Evolutionary conservation across 768 basidiomycete genomes (phyloP), one percentile per base, ranked within the genome.

Genomic region (Rhodotorula toruloides): DNA sequence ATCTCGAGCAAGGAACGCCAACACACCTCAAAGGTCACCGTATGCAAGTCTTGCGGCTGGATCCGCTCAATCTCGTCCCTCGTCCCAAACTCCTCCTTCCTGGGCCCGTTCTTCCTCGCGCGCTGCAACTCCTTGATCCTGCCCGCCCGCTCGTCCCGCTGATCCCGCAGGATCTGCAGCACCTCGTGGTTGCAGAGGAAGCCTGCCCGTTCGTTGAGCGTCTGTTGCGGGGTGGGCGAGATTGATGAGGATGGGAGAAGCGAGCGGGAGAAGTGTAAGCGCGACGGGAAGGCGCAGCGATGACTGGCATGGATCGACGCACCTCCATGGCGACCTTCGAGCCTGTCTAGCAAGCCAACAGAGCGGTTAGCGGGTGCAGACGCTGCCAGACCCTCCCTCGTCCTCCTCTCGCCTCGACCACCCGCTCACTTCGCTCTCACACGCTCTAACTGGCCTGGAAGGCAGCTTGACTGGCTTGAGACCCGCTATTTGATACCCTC

Each of bases 161-260:
- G 86, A 61, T 87, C 84, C 36, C 85, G 83, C 57, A 96, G 83
- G 59, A 92, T 83, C 25, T 82, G 74, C 52, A 93, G 80, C 65
- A 96, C 91, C 77, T 97, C 93, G 73, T 81, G 84, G 78, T 96
- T 94, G 39, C 90, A 88, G 22, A 97, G 83, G 58, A 94, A 84
- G n/a, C 89, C 85, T 22, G 88, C 80, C 57, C 88, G 84, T 17
- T 85, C 74, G 67, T 87, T 85, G 63, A 90, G 73, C 32, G 89
- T 84, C 87, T 90, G 60, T 8, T 25, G 25, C 10, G 22, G 25
- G n/a, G 31, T 42, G 27, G 31, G 21, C 32, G 27, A 16, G 3
- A 5, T 6, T 19, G 49, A 22, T 39, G 31, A 11, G 49, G 4
- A 14, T n/a, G 29, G 9, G 39, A 19, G 37, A 31, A 13, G 44